Percentiles rank a stretch among this genome's conserved stretches.
These are phyloP conservation scores for Cucumis cinereus DNA, from an alignment of 306 rosid genomes.

Conservation along the genomic window DNA sequence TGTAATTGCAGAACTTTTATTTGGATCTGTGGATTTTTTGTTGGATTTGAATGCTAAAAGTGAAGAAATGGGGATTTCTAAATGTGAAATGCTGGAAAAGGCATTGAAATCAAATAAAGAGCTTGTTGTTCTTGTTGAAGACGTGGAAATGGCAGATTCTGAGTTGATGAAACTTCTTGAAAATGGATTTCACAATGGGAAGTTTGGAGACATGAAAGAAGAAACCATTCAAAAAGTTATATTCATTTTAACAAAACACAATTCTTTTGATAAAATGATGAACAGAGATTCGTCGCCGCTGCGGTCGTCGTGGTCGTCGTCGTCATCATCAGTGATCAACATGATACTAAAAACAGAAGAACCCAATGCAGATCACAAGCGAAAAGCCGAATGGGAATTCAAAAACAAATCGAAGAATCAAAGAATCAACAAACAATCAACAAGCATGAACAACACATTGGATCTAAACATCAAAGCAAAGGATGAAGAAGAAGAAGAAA, in stretches of 20 bases:
- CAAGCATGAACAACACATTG: slow-evolving; percentile 49
- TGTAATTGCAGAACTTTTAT: slow-evolving; percentile 55
- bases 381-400: slow-evolving; percentile 52
- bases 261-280: slow-evolving; percentile 16
- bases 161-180: slow-evolving; percentile 41
- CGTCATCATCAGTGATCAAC: slow-evolving; percentile 21
- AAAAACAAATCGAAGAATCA: slow-evolving; percentile 30
- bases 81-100: slow-evolving; percentile 21
- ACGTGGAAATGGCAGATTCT: slow-evolving; percentile 50
- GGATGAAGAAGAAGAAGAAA: slow-evolving; percentile 6
- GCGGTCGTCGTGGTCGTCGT: neutral
- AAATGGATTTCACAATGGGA: slow-evolving; percentile 42
- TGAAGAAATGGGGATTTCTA: slow-evolving; percentile 18
- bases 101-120: slow-evolving; percentile 44
- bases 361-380: slow-evolving; percentile 31
- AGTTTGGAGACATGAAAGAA: slow-evolving; percentile 32
- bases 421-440: slow-evolving; percentile 47
- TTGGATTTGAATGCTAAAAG: slow-evolving; percentile 39
- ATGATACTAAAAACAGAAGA: slow-evolving; percentile 34
- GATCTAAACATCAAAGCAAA: slow-evolving; percentile 63
- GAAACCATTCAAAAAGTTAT: slow-evolving; percentile 26
- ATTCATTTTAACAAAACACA: slow-evolving; percentile 37
- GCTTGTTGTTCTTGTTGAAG: slow-evolving; percentile 60
- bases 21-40: slow-evolving; percentile 52
- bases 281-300: neutral